These are phyloP conservation scores for Krasilnikovozyma curviuscula DNA, from an alignment of 768 basidiomycete species.

Conservation along the genomic window DNA sequence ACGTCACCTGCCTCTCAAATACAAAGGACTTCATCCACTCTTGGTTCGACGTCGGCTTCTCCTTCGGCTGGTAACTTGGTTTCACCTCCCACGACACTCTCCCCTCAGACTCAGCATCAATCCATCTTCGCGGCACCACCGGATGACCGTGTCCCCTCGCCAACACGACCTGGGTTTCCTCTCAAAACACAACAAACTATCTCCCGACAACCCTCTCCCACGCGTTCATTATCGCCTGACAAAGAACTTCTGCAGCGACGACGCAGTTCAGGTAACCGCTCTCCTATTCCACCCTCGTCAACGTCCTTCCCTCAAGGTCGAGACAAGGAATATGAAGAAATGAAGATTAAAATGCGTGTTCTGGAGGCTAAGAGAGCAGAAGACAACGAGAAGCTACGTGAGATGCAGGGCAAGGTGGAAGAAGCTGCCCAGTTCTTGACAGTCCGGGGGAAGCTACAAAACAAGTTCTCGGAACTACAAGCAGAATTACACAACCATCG, in stretches of 20 bases:
- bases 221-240: background rate
- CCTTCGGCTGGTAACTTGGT: too few species aligned
- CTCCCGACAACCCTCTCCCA: background rate
- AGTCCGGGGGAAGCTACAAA: slow-evolving; percentile 73
- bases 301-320: slow-evolving; percentile 4
- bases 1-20: background rate
- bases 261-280: slow-evolving; percentile 23
- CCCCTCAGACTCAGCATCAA: too few species aligned
- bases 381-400: slow-evolving; percentile 62
- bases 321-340: slow-evolving; percentile 35
- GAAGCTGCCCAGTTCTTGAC: slow-evolving; percentile 71
- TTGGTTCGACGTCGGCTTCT: background rate
- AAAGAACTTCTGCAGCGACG: background rate
- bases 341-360: slow-evolving; percentile 62
- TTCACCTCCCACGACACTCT: too few species aligned
- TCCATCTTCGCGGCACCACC: too few species aligned
- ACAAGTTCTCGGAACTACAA: slow-evolving; percentile 62
- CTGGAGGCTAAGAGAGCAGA: slow-evolving; percentile 73
- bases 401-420: slow-evolving; percentile 61
- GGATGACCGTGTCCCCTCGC: background rate
- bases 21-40: background rate
- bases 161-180: background rate
- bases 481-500: slow-evolving; percentile 55
- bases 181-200: background rate
- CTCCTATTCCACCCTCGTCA: slow-evolving; percentile 28